phyloP scores from a whole-genome alignment of 2,329 filamentous ascomycete genomes.

The Paecilomyces sp. region DNA sequence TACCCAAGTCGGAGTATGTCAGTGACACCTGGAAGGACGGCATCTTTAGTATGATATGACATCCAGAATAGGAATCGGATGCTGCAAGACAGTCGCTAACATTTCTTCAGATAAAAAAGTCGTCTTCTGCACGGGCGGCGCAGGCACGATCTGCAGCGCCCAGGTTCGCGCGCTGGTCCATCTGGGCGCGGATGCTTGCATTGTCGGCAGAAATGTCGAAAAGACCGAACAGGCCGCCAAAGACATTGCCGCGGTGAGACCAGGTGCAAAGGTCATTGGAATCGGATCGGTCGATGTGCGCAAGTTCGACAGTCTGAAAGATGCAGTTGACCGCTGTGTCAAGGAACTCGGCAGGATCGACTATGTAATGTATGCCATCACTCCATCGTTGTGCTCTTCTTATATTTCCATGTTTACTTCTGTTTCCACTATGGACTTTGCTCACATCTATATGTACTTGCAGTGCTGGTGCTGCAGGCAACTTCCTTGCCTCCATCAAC shows the following conservation, averaged over 20 bases:
- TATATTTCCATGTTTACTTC: background rate
- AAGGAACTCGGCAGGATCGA: constrained; percentile 83
- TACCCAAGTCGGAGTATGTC: constrained; percentile 29
- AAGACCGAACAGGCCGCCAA: constrained; percentile 78
- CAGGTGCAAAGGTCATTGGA: constrained; percentile 77
- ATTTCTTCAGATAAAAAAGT: constrained; percentile 65
- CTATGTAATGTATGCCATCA: constrained; percentile 67
- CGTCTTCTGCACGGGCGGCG: constrained; percentile 90
- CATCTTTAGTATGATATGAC: constrained; percentile 62
- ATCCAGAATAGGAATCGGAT: background rate
- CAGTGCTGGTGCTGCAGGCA: constrained; percentile 88
- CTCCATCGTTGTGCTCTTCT: background rate
- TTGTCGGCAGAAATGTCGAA: constrained; percentile 79
- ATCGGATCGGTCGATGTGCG: constrained; percentile 72
- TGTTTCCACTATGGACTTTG: background rate
- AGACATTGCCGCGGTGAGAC: constrained; percentile 72
- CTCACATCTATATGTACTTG: constrained; percentile 7
- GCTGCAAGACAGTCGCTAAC: constrained; percentile 3
- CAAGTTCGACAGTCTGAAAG: constrained; percentile 59
- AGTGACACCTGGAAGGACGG: constrained; percentile 80
- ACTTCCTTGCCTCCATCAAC: constrained; percentile 82
- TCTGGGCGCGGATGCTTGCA: constrained; percentile 87
- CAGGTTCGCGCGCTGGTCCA: constrained; percentile 88
- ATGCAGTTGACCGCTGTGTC: constrained; percentile 71
- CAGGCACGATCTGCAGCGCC: constrained; percentile 86